Evolutionary conservation across 805 yeast genomes (phyloP), one percentile per base, ranked within the genome.

Genomic region (Myxozyma neglecta): DNA sequence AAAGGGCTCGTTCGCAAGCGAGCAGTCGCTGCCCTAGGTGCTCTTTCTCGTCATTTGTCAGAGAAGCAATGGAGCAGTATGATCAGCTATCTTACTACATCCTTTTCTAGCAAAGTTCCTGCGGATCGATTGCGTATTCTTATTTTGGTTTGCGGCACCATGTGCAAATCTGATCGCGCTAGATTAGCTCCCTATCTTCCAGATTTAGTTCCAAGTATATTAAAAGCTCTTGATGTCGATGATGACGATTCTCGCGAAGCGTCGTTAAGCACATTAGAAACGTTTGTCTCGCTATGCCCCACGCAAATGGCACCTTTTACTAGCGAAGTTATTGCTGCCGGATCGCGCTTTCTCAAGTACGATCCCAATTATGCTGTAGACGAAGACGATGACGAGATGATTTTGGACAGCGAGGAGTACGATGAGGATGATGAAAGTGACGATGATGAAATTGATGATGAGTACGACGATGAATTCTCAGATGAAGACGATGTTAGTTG

Each of bases 401-500:
- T 46, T 32, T 50, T 63, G 13, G 75, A 72, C 54, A 72, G 69
- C 4, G 77, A 72, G 3, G 74, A 68, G 3, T 76, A 74, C 11
- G 79, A 76, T 34, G 82, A 79, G n/a, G 81, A 76, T n/a, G 86
- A 82, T 10, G 77, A 69, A 32, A 73, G 72, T 14, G 82, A 79
- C 35, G 80, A 75, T n/a, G 79, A 76, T 6, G 74, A 63, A 40
- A 74, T 68, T 6, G 53, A 67, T 56, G 69, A 70, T 46, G 75
- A 71, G 29, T 70, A 68, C n/a, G 78, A 71, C 11, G 76, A 72
- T 35, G 70, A 56, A n/a, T 70, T 72, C 53, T 73, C 75, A 10
- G 80, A 76, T 53, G 79, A 76, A 60, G 84, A 82, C 40, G 87
- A 82, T 57, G 78, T 77, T 56, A 80, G 87, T 1, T 86, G 92